phyloP scores from a whole-genome alignment of 2,329 filamentous ascomycete species.

The Sclerotinia trifoliorum region DNA sequence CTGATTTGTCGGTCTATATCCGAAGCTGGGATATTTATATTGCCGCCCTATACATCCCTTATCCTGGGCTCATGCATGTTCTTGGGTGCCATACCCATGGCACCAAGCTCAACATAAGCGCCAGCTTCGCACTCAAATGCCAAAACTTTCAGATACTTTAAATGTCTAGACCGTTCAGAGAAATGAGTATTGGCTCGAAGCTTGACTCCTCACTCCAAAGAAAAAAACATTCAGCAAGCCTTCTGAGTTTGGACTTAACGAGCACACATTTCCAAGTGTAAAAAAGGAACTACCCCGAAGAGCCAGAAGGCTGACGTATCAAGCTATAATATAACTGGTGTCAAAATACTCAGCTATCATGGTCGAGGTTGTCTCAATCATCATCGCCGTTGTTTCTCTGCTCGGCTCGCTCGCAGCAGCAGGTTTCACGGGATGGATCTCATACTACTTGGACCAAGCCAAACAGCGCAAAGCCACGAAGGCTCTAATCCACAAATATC shows the following conservation, averaged over 20 bases:
- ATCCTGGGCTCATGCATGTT: not conserved
- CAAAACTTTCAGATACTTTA: not conserved
- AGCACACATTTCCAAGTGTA: not conserved
- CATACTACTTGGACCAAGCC: slow-evolving; percentile 34
- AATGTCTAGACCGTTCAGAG: not conserved
- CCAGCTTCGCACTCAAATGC: slow-evolving; percentile 3
- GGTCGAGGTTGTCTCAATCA: slow-evolving; percentile 33
- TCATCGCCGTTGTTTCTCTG: slow-evolving; percentile 35
- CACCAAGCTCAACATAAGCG: slow-evolving; percentile 1
- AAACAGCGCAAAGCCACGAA: slow-evolving; percentile 32
- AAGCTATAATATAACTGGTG: not conserved
- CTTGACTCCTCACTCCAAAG: not conserved
- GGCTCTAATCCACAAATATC: slow-evolving; percentile 34
- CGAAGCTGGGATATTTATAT: not conserved
- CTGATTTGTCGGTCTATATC: not conserved
- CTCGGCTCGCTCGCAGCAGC: slow-evolving; percentile 33
- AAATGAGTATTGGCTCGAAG: not conserved
- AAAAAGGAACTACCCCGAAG: not conserved
- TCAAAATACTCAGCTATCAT: slow-evolving; percentile 20
- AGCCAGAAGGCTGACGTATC: not conserved
- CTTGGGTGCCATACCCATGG: not conserved
- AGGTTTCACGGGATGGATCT: slow-evolving; percentile 35
- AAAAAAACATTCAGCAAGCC: not conserved
- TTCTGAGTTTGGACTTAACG: not conserved
- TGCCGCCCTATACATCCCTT: not conserved